Evolutionary conservation across 2,329 filamentous ascomycete species (phyloP).

Genomic region (Chaetothyriales sp.): DNA sequence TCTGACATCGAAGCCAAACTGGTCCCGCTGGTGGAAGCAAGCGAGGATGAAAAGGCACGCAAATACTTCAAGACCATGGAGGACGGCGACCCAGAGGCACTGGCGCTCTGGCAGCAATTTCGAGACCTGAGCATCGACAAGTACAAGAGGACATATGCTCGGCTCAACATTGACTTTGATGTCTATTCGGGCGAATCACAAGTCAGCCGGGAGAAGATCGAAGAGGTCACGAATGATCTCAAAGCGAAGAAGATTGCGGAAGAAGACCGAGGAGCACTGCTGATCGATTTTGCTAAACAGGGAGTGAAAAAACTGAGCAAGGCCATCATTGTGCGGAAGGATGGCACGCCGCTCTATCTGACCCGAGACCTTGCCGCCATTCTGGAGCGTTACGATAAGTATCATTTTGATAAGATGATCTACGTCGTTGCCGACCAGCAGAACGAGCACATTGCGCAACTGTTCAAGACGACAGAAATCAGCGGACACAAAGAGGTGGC

Average conservation of each 20-base stretch:
- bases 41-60: slow-evolving; percentile 36
- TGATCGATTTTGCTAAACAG: slow-evolving; percentile 56
- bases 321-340: slow-evolving; percentile 50
- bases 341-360: slow-evolving; percentile 53
- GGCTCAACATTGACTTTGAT: slow-evolving; percentile 50
- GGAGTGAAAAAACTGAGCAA: slow-evolving; percentile 52
- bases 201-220: slow-evolving; percentile 47
- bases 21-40: slow-evolving; percentile 34
- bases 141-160: slow-evolving; percentile 48
- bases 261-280: slow-evolving; percentile 48
- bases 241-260: slow-evolving; percentile 47
- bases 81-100: slow-evolving; percentile 43
- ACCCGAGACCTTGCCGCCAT: slow-evolving; percentile 55
- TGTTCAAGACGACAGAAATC: slow-evolving; percentile 49
- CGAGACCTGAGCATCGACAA: slow-evolving; percentile 48
- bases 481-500: slow-evolving; percentile 47
- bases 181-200: slow-evolving; percentile 57
- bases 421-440: slow-evolving; percentile 52
- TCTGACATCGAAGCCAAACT: slow-evolving; percentile 31
- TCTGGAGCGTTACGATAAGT: slow-evolving; percentile 45
- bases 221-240: slow-evolving; percentile 43
- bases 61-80: slow-evolving; percentile 55
- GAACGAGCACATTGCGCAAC: slow-evolving; percentile 48
- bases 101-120: slow-evolving; percentile 49
- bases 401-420: slow-evolving; percentile 53